Evolutionary conservation across 2,329 filamentous ascomycete genomes (phyloP).

Genomic region (Helotiales sp.): DNA sequence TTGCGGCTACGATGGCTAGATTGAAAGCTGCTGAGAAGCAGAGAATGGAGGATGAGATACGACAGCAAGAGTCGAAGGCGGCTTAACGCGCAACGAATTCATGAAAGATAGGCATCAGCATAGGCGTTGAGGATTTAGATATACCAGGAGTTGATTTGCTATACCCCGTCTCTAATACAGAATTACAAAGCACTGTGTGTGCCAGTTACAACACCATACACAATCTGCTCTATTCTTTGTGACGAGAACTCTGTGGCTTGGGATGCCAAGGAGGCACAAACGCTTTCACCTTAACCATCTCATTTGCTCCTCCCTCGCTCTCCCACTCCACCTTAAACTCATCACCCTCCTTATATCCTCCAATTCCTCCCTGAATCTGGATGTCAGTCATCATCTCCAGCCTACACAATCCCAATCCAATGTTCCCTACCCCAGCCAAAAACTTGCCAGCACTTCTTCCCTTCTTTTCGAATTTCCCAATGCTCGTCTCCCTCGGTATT

Average conservation of each 20-base stretch:
- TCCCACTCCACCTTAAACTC: conserved; percentile 51
- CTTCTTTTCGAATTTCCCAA: conserved; percentile 52
- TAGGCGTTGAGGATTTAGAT: conserved; percentile 28
- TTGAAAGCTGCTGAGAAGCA: conserved; percentile 56
- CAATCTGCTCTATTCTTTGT: neutral
- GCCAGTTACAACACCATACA: neutral
- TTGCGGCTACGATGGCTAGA: conserved; percentile 51
- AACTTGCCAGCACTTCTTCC: conserved; percentile 80
- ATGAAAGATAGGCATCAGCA: conserved; percentile 24
- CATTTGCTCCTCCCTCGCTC: conserved; percentile 37
- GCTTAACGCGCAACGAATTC: conserved; percentile 29
- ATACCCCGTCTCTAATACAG: conserved; percentile 18
- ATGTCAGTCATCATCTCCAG: conserved; percentile 89
- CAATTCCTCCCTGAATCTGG: conserved; percentile 64
- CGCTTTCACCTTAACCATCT: conserved; percentile 65
- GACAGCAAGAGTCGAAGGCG: conserved; percentile 45
- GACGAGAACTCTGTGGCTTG: conserved; percentile 25
- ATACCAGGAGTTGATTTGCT: conserved; percentile 17
- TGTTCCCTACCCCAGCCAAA: conserved; percentile 75
- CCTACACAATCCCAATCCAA: conserved; percentile 84
- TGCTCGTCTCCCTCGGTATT: conserved; percentile 44
- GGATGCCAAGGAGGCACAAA: conserved; percentile 77
- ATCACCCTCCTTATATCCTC: conserved; percentile 44
- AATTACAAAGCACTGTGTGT: conserved; percentile 6
- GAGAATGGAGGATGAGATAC: conserved; percentile 52